phyloP scores from a whole-genome alignment of 192 early-diverging fungal genomes.

The Chytriomyces confervae region DNA sequence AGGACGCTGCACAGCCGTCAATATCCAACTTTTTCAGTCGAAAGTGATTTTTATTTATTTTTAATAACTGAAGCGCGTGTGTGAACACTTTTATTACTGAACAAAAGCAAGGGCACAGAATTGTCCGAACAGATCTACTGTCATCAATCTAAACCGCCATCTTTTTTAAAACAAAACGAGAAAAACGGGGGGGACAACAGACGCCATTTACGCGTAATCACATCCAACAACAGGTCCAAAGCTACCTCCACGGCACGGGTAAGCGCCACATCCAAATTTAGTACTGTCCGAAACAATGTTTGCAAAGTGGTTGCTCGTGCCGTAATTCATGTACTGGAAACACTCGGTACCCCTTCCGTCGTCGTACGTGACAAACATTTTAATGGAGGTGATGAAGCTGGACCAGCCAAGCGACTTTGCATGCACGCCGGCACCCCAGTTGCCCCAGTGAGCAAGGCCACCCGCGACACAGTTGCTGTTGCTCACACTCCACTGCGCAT shows the following conservation, averaged over 20 bases:
- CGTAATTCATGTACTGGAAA: neutral
- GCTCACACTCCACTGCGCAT: neutral
- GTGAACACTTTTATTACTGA: no score
- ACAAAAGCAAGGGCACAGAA: no score
- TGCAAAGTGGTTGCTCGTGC: constrained; percentile 12
- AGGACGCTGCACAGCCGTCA: neutral
- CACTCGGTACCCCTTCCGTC: neutral
- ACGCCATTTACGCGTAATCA: constrained; percentile 10
- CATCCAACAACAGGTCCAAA: constrained; percentile 2
- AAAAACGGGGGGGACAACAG: no score
- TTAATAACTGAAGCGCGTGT: no score
- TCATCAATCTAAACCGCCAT: no score
- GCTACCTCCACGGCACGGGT: neutral
- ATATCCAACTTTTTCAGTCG: constrained; percentile 17
- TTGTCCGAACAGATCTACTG: no score
- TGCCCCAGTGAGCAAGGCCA: neutral
- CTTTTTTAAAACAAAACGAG: no score
- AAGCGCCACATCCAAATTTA: constrained; percentile 1
- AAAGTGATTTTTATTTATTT: neutral
- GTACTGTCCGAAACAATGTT: constrained; percentile 7
- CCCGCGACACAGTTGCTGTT: neutral
- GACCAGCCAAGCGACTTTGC: neutral
- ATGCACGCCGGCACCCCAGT: neutral
- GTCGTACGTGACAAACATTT: neutral
- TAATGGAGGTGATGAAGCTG: neutral